Conservation (phyloP, 1,284 basidiomycete species). For the Inonotus obliquus region DNA sequence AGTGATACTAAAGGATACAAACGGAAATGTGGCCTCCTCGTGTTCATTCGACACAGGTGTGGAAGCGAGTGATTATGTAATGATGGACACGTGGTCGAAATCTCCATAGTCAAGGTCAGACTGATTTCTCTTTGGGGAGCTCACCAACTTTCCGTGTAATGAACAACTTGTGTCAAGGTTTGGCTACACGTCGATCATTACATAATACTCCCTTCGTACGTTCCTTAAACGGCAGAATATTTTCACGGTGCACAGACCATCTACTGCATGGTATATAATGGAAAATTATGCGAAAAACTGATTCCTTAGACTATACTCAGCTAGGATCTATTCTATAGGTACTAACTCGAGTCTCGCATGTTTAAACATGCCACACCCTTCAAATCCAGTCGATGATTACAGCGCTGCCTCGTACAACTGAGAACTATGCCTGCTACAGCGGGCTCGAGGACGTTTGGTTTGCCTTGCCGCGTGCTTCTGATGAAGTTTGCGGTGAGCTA, state of each 20-base stretch:
- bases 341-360: conserved; percentile 86
- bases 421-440: conserved; percentile 43
- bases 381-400: conserved; percentile 75
- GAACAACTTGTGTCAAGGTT: too few relatives aligned
- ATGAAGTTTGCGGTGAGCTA: conserved; percentile 32
- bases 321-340: conserved; percentile 87
- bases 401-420: conserved; percentile 69
- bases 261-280: conserved; percentile 35
- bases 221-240: neutral
- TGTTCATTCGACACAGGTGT: too few relatives aligned
- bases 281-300: conserved; percentile 26
- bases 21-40: too few relatives aligned
- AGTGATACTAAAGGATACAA: too few relatives aligned
- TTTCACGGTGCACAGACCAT: conserved; percentile 34
- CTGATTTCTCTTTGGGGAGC: too few relatives aligned
- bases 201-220: neutral
- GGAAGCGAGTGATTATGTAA: too few relatives aligned
- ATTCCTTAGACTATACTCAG: conserved; percentile 75
- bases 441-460: conserved; percentile 75
- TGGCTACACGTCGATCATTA: neutral
- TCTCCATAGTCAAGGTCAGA: too few relatives aligned
- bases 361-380: conserved; percentile 80
- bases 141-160: too few relatives aligned
- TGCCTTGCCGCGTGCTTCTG: conserved; percentile 31
- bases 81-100: too few relatives aligned